Conservation (phyloP, 495 filamentous ascomycete genomes). For the Alectoria sarmentosa region DNA sequence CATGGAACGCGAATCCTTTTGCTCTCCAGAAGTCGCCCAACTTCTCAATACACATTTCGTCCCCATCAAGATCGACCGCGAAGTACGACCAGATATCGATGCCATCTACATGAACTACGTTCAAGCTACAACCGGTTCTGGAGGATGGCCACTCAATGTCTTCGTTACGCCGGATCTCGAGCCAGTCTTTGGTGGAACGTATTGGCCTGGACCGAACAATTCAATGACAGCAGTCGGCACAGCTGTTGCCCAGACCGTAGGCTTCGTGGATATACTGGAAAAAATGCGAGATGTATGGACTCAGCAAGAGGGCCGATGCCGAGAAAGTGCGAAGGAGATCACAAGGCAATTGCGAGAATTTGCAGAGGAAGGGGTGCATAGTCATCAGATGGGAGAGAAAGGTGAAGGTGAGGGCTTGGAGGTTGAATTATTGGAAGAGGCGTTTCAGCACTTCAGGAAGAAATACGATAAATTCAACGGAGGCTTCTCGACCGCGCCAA, state of each 20-base stretch:
- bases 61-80: conserved; percentile 87
- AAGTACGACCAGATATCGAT: conserved; percentile 93
- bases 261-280: conserved; percentile 74
- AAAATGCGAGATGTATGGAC: conserved; percentile 79
- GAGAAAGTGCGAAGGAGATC: conserved; percentile 75
- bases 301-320: conserved; percentile 72
- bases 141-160: conserved; percentile 95
- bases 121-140: conserved; percentile 84
- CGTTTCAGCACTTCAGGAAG: conserved; percentile 66
- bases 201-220: conserved; percentile 78
- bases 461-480: conserved; percentile 74
- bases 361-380: conserved; percentile 69
- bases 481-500: conserved; percentile 70
- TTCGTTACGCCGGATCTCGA: conserved; percentile 91
- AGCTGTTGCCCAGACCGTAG: conserved; percentile 47
- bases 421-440: conserved; percentile 86
- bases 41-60: conserved; percentile 85
- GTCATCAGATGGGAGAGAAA: conserved; percentile 41
- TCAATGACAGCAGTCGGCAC: conserved; percentile 33
- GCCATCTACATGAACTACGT: conserved; percentile 98
- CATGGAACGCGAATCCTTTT: conserved; percentile 92
- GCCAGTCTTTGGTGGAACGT: conserved; percentile 93
- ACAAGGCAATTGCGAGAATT: conserved; percentile 75
- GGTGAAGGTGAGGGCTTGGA: conserved; percentile 65
- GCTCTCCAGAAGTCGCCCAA: conserved; percentile 68